Evolutionary conservation across 768 basidiomycete species (phyloP).

Genomic region (button mushroom (Agaricus bisporus)): DNA sequence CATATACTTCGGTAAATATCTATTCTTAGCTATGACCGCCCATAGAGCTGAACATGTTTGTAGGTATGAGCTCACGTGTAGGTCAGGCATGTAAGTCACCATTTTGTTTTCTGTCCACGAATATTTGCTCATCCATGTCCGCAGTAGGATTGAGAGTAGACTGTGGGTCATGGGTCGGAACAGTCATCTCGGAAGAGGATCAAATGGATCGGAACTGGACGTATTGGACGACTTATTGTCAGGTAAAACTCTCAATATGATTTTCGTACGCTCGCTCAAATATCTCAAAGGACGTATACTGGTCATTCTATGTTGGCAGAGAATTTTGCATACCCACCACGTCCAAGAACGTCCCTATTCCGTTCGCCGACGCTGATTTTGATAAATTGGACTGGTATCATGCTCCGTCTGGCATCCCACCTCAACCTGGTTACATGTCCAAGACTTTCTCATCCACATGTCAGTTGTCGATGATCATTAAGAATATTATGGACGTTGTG

Average conservation of each 20-base stretch:
- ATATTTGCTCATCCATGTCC: not conserved
- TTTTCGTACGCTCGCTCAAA: not conserved
- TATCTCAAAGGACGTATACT: slow-evolving; percentile 48
- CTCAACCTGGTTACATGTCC: slow-evolving; percentile 36
- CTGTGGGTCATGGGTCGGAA: slow-evolving; percentile 50
- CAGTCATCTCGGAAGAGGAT: slow-evolving; percentile 45
- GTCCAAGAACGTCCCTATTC: slow-evolving; percentile 34
- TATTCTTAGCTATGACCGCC: not conserved
- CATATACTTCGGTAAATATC: slow-evolving; percentile 38
- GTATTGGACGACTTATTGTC: slow-evolving; percentile 52
- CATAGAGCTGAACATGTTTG: slow-evolving; percentile 6
- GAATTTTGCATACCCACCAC: slow-evolving; percentile 42
- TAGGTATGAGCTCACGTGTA: slow-evolving; percentile 55
- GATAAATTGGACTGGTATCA: slow-evolving; percentile 43
- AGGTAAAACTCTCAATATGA: slow-evolving; percentile 23
- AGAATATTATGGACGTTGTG: slow-evolving; percentile 52
- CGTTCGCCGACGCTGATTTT: slow-evolving; percentile 42
- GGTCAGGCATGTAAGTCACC: slow-evolving; percentile 48
- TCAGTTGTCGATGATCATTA: slow-evolving; percentile 40
- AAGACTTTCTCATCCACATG: slow-evolving; percentile 45
- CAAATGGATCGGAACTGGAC: slow-evolving; percentile 56
- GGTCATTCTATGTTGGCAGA: slow-evolving; percentile 62
- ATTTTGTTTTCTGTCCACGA: not conserved
- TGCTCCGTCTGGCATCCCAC: slow-evolving; percentile 30
- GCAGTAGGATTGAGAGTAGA: slow-evolving; percentile 53